A percentile compares a stretch with the other conserved stretches of the same genome.
Evolutionary conservation across 352 stramenopile genomes (phyloP).

Genomic region (Globisporangium barbulae): DNA sequence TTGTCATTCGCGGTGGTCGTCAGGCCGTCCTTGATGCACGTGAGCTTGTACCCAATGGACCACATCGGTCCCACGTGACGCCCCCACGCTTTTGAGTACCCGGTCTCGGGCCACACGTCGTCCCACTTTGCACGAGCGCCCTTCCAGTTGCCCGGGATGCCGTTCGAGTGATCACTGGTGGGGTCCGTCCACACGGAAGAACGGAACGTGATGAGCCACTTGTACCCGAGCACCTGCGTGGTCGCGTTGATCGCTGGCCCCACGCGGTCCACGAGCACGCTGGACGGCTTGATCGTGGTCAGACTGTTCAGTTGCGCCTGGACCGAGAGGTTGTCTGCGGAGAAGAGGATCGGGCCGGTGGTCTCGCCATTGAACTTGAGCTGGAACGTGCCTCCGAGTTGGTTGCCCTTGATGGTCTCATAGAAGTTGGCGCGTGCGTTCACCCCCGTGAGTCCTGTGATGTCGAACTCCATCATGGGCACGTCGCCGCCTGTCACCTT

Average conservation of each 20-base stretch:
- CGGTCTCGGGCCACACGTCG: conserved; percentile 89
- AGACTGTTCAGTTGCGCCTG: conserved; percentile 91
- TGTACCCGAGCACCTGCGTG: conserved; percentile 84
- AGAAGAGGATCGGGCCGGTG: conserved; percentile 87
- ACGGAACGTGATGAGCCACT: conserved; percentile 92
- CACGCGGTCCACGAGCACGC: conserved; percentile 79
- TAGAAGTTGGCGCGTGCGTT: conserved; percentile 45
- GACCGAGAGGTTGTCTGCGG: conserved; percentile 77
- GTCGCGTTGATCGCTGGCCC: conserved; percentile 31
- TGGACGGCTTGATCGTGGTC: conserved; percentile 89
- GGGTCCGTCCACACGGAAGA: conserved; percentile 93
- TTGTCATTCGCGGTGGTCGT: conserved; percentile 60
- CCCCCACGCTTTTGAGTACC: conserved; percentile 96
- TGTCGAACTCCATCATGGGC: conserved; percentile 34
- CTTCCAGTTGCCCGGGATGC: conserved; percentile 91
- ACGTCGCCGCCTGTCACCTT: conserved; percentile 82
- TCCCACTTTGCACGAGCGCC: conserved; percentile 70
- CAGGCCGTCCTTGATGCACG: conserved; percentile 61
- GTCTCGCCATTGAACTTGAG: conserved; percentile 93
- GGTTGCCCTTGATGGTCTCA: conserved; percentile 82
- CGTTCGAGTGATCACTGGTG: conserved; percentile 80
- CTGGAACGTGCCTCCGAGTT: conserved; percentile 90
- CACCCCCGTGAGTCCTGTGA: conserved; percentile 32
- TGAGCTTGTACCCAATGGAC: conserved; percentile 31
- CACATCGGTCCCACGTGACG: conserved; percentile 92